Evolutionary conservation across 257 asterid genomes (phyloP).

Genomic region (Solanum verrucosum): DNA sequence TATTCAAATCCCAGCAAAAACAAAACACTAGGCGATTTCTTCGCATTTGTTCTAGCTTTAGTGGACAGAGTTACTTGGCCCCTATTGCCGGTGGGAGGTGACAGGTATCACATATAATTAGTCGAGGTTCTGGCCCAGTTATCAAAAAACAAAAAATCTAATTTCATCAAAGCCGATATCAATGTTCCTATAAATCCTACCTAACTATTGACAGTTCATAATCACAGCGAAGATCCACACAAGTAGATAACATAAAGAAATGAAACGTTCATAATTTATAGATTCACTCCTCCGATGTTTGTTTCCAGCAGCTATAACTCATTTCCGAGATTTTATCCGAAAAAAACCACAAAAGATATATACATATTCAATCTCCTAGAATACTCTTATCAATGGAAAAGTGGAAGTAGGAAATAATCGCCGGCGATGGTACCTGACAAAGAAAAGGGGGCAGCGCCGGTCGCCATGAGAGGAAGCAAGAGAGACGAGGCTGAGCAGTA

Average conservation of each 20-base stretch:
- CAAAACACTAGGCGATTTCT: not conserved
- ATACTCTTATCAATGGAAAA: not conserved
- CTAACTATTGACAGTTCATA: not conserved
- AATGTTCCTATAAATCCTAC: not conserved
- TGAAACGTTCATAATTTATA: not conserved
- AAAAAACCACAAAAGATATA: not conserved
- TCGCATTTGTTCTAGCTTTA: not conserved
- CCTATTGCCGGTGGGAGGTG: not conserved
- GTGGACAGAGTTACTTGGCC: not conserved
- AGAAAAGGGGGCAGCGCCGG: slow-evolving; percentile 31
- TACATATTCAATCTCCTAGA: not conserved
- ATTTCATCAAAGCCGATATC: not conserved
- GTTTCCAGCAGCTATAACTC: not conserved
- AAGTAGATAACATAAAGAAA: not conserved
- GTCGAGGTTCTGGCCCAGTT: not conserved
- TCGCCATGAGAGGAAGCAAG: slow-evolving; percentile 35
- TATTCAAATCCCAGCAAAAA: not conserved
- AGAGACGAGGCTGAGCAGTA: not conserved
- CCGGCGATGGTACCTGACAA: slow-evolving; percentile 26
- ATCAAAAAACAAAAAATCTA: not conserved
- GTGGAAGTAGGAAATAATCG: not conserved
- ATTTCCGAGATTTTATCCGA: not conserved
- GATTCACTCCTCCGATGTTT: not conserved
- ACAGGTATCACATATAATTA: not conserved
- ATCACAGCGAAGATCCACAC: not conserved